Evolutionary conservation across 345 rosid genomes (phyloP).

Genomic region (Bruguiera parviflora): DNA sequence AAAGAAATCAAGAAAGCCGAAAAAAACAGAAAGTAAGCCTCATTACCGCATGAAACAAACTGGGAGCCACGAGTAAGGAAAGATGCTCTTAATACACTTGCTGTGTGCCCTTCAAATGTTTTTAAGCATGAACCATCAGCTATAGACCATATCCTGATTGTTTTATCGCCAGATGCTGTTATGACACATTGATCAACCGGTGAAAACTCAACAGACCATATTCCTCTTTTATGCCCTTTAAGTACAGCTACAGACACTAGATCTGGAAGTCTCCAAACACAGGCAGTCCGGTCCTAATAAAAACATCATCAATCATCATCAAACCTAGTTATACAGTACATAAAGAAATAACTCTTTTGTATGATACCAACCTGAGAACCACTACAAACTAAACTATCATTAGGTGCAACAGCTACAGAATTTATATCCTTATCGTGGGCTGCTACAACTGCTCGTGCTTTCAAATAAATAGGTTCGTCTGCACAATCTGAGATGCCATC

Average conservation of each 20-base stretch:
- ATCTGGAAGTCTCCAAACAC: slow-evolving; percentile 91
- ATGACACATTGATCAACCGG: slow-evolving; percentile 93
- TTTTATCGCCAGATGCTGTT: slow-evolving; percentile 93
- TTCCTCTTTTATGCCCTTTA: slow-evolving; percentile 86
- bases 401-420: slow-evolving; percentile 82
- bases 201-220: slow-evolving; percentile 97
- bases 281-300: slow-evolving; percentile 86
- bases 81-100: slow-evolving; percentile 84
- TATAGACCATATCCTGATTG: slow-evolving; percentile 88
- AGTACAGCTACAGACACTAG: slow-evolving; percentile 73
- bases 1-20: slow-evolving; percentile 3
- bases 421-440: slow-evolving; percentile 95
- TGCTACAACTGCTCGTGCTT: slow-evolving; percentile 83
- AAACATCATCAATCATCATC: neutral
- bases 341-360: neutral
- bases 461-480: slow-evolving; percentile 62
- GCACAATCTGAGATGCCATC: slow-evolving; percentile 58
- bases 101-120: slow-evolving; percentile 95
- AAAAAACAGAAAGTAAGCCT: slow-evolving; percentile 12
- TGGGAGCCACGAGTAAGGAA: slow-evolving; percentile 88
- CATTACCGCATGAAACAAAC: slow-evolving; percentile 85
- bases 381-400: slow-evolving; percentile 85
- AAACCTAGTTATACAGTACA: neutral
- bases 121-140: slow-evolving; percentile 90
- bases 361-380: slow-evolving; percentile 76